Base-by-base conservation (phyloP, 352 stramenopile species). In the Phytophthora boehmeriae region DNA sequence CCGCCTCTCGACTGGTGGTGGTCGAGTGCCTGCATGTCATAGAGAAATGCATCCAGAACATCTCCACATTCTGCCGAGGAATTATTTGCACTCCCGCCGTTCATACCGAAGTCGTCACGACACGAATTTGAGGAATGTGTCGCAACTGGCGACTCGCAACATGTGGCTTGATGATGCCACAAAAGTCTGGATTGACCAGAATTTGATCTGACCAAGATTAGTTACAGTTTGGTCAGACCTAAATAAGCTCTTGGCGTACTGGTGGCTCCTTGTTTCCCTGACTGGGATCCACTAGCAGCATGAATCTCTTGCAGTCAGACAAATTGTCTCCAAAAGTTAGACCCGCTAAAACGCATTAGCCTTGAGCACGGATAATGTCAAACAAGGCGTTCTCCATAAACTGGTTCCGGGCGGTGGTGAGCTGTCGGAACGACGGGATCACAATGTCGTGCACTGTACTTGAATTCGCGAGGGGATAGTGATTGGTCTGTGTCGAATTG, bases 41-140 rank as follows among this genome's bases (percentile, higher is more conserved):
- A 32, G 17, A 69, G 47, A 49, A 69, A 69, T 35, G 47, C 55
- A 25, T 69, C 61, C 30, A 69, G 27, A 30, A 69, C 50, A 28
- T 28, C 48, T 2, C 19, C 35, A 43, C 13, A 44, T 8, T 44
- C 34, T 4, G 34, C 34, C 8, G 34, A 36, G 11, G 30, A 36
- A 36, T 11, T 11, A 36, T n/a, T 30, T 3, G 25, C 25, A 30
- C 3, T 6, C 6, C 6, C 34, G 8, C 34, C 34, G 8, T 39
- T 39, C 14, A 13, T 39, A 13, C 4, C 14, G 34, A 39, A 39
- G 3, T 8, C 25, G 3, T 30, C 25, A 30, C 3, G 25, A 30
- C 3, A 30, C 6, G 25, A 30, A 30, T 30, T 6, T 6, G 25
- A 30, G 25, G 25, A 30, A 30, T 30, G 25, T 30, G 25, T 30